Evolutionary conservation across 2,329 filamentous ascomycete species (phyloP).

Genomic region (Chaetomium sp.): DNA sequence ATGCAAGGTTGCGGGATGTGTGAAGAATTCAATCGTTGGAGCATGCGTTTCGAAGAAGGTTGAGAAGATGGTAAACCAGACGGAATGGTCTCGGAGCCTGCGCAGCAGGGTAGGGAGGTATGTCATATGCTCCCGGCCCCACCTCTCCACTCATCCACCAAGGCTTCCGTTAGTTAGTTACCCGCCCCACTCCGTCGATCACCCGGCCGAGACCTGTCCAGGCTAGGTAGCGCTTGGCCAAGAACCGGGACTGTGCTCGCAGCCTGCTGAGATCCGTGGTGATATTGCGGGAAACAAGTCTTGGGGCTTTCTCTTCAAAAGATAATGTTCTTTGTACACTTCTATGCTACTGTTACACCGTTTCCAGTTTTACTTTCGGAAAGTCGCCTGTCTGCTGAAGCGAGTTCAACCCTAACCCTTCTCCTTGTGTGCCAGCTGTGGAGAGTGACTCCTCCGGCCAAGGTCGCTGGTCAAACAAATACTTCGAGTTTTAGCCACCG

Average conservation of each 20-base stretch:
- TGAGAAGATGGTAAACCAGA: neutral
- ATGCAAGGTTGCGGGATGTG: neutral
- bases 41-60: neutral
- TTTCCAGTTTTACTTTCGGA: neutral
- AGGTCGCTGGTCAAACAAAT: neutral
- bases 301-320: neutral
- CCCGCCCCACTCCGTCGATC: conserved; percentile 8
- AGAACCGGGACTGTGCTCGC: neutral
- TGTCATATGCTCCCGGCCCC: conserved; percentile 26
- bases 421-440: neutral
- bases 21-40: neutral
- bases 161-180: conserved; percentile 9
- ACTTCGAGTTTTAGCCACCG: conserved; percentile 7
- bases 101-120: conserved; percentile 9
- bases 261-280: neutral
- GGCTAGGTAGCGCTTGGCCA: neutral
- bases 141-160: conserved; percentile 10
- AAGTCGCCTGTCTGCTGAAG: no score
- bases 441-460: conserved; percentile 9
- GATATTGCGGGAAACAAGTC: neutral
- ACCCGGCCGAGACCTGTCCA: neutral
- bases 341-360: neutral
- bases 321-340: neutral
- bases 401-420: no score
- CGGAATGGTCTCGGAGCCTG: neutral